Percentiles rank a stretch among this genome's conserved stretches.
Evolutionary conservation across 345 rosid genomes (phyloP).

Genomic region (Salix brachista): DNA sequence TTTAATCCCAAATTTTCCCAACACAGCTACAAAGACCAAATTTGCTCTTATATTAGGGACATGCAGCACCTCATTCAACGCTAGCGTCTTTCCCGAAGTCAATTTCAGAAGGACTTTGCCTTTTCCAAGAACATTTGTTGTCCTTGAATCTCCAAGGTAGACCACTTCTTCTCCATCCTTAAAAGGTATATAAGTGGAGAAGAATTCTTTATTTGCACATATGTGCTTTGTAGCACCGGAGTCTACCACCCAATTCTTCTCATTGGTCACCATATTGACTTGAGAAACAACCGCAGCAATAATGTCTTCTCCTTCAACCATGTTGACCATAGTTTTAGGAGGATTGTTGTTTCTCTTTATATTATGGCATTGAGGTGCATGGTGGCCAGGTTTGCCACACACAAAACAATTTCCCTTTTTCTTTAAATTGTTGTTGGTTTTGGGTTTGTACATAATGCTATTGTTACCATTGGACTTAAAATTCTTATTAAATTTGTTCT

Average conservation of each 20-base stretch:
- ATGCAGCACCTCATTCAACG: too few species aligned
- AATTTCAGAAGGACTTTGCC: background rate
- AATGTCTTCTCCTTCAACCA: background rate
- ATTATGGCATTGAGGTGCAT: background rate
- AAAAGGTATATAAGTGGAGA: background rate
- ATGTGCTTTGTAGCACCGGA: background rate
- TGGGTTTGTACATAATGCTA: background rate
- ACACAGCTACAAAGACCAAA: too few species aligned
- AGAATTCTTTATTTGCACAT: background rate
- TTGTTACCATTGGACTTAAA: background rate
- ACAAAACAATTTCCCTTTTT: background rate
- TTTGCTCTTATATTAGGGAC: too few species aligned
- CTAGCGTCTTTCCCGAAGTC: fast-evolving
- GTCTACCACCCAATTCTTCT: background rate
- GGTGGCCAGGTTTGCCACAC: background rate
- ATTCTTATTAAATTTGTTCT: background rate
- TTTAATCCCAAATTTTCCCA: too few species aligned
- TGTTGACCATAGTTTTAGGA: background rate
- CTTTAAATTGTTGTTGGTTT: background rate
- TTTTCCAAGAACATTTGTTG: background rate
- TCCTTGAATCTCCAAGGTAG: background rate
- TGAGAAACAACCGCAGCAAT: too few species aligned
- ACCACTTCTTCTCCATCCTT: background rate
- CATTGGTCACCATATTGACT: too few species aligned
- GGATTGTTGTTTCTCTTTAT: background rate